These are phyloP conservation scores for Annulohypoxylon truncatum DNA, from an alignment of 2,329 filamentous ascomycete genomes.

Conservation along the genomic window DNA sequence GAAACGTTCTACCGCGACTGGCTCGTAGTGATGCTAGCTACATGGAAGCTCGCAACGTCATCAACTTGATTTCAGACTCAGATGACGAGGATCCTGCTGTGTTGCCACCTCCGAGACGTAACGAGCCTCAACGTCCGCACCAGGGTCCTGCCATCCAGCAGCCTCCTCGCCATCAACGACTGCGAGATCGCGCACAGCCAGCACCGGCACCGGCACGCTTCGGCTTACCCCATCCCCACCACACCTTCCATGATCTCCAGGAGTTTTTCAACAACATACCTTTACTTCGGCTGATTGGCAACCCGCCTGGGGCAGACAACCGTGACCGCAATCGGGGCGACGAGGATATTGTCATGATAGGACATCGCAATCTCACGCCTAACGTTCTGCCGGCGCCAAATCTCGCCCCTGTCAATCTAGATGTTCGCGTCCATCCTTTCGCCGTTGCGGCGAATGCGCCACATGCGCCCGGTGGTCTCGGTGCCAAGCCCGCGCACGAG, in stretches of 20 bases:
- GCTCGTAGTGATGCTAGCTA: constrained; percentile 49
- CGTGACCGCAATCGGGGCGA: constrained; percentile 20
- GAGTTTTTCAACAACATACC: constrained; percentile 40
- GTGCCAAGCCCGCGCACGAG: constrained; percentile 66
- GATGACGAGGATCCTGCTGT: constrained; percentile 45
- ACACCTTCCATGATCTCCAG: constrained; percentile 25
- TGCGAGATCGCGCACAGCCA: neutral
- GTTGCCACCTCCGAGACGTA: constrained; percentile 18
- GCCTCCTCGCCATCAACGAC: neutral
- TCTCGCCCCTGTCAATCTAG: constrained; percentile 41
- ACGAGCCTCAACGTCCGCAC: constrained; percentile 4
- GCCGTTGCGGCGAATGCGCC: neutral
- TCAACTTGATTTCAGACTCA: constrained; percentile 48
- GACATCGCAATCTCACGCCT: constrained; percentile 37
- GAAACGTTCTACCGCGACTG: constrained; percentile 44
- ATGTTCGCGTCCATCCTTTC: constrained; percentile 45
- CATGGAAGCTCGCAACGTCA: constrained; percentile 41
- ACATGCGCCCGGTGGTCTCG: constrained; percentile 11
- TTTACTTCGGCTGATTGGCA: constrained; percentile 36
- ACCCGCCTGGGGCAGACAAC: constrained; percentile 25
- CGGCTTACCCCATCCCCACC: neutral
- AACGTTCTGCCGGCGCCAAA: constrained; percentile 10
- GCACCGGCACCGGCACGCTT: neutral
- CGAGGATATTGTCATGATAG: constrained; percentile 46
- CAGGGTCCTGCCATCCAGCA: neutral